phyloP scores from a whole-genome alignment of 371 early-diverging fungal species.

The Blastocladiella emersonii region DNA sequence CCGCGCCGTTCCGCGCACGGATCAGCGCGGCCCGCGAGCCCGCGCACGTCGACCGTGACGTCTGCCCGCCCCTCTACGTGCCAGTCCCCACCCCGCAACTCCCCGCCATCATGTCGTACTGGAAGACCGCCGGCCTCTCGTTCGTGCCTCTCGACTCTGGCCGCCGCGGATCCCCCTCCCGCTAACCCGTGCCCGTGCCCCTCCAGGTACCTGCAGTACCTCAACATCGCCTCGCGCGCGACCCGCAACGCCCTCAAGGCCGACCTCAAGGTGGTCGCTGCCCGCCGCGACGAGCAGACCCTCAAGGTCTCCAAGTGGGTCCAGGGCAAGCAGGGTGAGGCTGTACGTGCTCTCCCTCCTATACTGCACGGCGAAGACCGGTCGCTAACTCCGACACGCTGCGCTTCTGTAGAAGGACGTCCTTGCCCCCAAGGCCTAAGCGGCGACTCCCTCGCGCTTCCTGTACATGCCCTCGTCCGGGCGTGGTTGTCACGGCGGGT shows the following conservation, averaged over 20 bases:
- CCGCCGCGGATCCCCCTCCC: not conserved
- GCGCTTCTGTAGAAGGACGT: too few relatives aligned
- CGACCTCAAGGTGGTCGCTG: constrained; percentile 1
- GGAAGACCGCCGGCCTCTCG: not conserved
- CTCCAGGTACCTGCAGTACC: not conserved
- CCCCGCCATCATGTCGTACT: not conserved
- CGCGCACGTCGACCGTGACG: not conserved
- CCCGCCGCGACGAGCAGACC: constrained; percentile 1
- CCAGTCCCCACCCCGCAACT: not conserved
- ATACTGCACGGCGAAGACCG: too few relatives aligned
- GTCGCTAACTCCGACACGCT: too few relatives aligned
- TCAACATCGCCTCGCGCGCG: constrained; percentile 1
- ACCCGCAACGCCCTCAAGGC: not conserved
- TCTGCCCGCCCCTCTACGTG: not conserved
- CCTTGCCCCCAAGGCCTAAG: too few relatives aligned
- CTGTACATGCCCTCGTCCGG: too few relatives aligned
- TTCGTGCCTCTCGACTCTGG: not conserved
- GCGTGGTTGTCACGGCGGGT: too few relatives aligned
- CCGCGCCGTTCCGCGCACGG: not conserved
- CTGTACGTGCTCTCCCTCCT: not conserved
- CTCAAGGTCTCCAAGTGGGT: constrained; percentile 1
- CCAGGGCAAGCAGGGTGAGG: not conserved
- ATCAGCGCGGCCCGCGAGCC: too few relatives aligned
- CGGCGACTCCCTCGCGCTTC: too few relatives aligned
- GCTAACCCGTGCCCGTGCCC: not conserved